phyloP scores from a whole-genome alignment of 2,329 filamentous ascomycete genomes.

The Colletotrichum costaricense region DNA sequence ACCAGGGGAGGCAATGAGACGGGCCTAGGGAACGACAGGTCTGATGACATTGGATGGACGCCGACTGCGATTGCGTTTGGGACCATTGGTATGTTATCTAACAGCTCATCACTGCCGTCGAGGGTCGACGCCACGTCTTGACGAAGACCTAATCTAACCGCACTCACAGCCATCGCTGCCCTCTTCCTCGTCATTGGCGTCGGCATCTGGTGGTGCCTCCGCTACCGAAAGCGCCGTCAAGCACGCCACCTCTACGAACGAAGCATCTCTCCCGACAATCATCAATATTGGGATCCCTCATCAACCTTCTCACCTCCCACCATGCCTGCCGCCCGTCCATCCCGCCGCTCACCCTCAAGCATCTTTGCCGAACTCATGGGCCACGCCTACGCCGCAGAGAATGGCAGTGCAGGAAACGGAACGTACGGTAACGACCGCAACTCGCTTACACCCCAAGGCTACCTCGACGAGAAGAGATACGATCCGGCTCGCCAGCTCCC shows the following conservation, averaged over 20 bases:
- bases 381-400: constrained; percentile 37
- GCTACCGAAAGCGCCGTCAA: constrained; percentile 18
- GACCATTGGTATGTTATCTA: constrained; percentile 16
- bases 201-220: constrained; percentile 33
- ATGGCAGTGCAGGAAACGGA: constrained; percentile 28
- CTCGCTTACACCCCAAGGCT: constrained; percentile 27
- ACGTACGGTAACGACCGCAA: constrained; percentile 4
- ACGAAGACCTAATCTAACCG: neutral
- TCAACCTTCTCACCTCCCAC: constrained; percentile 22
- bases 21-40: constrained; percentile 12
- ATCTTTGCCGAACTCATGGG: constrained; percentile 40
- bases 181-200: constrained; percentile 25
- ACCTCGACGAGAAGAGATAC: constrained; percentile 37
- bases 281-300: constrained; percentile 13
- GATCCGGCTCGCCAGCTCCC: constrained; percentile 30
- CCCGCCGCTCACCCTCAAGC: constrained; percentile 27
- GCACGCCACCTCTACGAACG: constrained; percentile 8
- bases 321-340: neutral
- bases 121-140: too few species aligned
- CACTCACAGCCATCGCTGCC: constrained; percentile 14
- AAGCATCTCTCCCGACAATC: neutral
- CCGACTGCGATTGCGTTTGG: constrained; percentile 34
- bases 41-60: constrained; percentile 23
- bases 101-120: neutral
- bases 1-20: constrained; percentile 13